phyloP scores from a whole-genome alignment of 495 filamentous ascomycete genomes.

The Bryoglossum gracile region DNA sequence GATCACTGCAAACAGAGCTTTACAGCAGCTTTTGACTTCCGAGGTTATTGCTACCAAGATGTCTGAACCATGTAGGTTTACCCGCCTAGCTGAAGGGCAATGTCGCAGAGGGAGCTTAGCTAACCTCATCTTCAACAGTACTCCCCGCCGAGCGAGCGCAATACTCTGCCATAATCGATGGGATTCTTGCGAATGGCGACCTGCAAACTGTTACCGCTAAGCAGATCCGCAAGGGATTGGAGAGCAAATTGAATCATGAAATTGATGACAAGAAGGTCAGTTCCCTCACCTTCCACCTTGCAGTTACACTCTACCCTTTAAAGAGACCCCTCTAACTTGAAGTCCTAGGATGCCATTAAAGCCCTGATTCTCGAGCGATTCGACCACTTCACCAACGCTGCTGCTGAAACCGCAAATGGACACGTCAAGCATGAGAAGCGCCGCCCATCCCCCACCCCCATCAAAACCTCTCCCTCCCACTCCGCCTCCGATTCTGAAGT shows the following conservation, averaged over 20 bases:
- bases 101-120: no score
- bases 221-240: constrained; percentile 79
- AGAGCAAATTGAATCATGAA: constrained; percentile 68
- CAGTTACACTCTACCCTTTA: not conserved
- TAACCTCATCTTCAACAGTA: no score
- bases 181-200: constrained; percentile 75
- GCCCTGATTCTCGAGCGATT: constrained; percentile 82
- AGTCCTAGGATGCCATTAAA: constrained; percentile 69
- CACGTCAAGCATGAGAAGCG: constrained; percentile 16
- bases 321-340: no score
- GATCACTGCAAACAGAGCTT: no score
- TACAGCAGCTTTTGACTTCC: no score
- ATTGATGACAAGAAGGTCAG: constrained; percentile 78
- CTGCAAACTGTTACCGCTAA: constrained; percentile 89
- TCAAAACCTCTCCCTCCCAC: constrained; percentile 20
- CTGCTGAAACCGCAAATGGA: constrained; percentile 28
- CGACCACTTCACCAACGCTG: constrained; percentile 59
- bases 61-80: no score
- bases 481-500: constrained; percentile 32
- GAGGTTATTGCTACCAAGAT: no score
- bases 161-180: constrained; percentile 83
- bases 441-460: constrained; percentile 15
- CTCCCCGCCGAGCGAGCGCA: constrained; percentile 30
- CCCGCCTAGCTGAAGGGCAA: no score
- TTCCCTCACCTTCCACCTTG: not conserved